Evolutionary conservation across 1,139 yeast genomes (phyloP).

Genomic region (Zygoascus hellenicus): DNA sequence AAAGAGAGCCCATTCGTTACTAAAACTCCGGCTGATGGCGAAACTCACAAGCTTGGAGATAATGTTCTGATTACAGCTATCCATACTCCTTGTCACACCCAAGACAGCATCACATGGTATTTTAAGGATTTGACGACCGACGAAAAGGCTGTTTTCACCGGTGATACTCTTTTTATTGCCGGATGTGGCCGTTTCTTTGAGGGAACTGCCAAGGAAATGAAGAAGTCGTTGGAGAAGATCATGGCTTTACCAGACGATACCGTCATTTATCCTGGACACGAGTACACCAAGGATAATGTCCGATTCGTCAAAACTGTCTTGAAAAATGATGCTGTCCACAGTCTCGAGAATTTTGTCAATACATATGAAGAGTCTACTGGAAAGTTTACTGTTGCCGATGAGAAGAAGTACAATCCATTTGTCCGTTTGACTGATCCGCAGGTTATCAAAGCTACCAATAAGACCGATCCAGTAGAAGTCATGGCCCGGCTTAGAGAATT

Average conservation of each 20-base stretch:
- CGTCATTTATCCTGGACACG: constrained; percentile 84
- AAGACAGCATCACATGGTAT: constrained; percentile 86
- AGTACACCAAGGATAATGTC: constrained; percentile 79
- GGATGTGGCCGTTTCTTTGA: constrained; percentile 98
- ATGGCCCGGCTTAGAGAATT: constrained; percentile 64
- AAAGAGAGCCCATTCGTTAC: constrained; percentile 66
- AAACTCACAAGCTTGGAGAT: constrained; percentile 46
- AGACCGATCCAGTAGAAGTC: constrained; percentile 43
- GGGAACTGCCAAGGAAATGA: constrained; percentile 81
- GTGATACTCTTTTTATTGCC: constrained; percentile 88
- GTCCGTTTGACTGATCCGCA: constrained; percentile 63
- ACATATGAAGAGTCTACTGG: constrained; percentile 76
- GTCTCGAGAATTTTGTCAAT: constrained; percentile 47
- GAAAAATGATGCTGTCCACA: constrained; percentile 47
- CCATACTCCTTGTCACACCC: constrained; percentile 97
- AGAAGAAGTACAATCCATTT: constrained; percentile 78
- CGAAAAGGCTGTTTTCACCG: constrained; percentile 80
- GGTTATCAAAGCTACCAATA: constrained; percentile 46
- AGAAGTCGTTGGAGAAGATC: constrained; percentile 54
- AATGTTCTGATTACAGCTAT: constrained; percentile 66
- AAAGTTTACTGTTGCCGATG: constrained; percentile 76
- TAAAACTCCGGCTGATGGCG: constrained; percentile 59
- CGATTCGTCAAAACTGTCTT: constrained; percentile 67
- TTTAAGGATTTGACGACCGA: constrained; percentile 56
- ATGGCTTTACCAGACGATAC: constrained; percentile 63